Evolutionary conservation across 257 asterid genomes (phyloP), one percentile per base, ranked within the genome.

Genomic region (Solanum gandarillasii): DNA sequence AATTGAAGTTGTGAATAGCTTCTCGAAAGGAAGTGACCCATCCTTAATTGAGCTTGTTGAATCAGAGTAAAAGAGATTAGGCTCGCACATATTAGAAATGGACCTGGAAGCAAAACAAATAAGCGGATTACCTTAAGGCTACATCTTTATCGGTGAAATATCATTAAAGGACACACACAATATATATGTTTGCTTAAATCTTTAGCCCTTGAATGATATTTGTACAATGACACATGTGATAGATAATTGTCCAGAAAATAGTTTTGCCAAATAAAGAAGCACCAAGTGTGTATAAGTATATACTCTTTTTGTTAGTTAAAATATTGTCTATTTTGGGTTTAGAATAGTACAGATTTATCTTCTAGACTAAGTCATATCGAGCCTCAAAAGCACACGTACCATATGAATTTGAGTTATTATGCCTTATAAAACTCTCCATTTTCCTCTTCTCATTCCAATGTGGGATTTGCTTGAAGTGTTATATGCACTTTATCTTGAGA

Each of bases 351-450:
- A 6, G 0, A 58, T 58, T 58, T 20, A 58, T 58, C 67, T 58
- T 58, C 20, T 1, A 9, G 12, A 8, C 27, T 58, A 21, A 0
- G 1, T 23, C 27, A 18, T 21, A 35, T 74, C 10, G 4, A 35
- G 5, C 1, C 31, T 35, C 0, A 73, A 20, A 35, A 10, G 46
- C 29, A 2, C 9, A 3, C 1, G 5, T 35, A 35, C 0, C 18
- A 21, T 35, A 11, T 5, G 5, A 74, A 21, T 2, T 35, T 35
- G 29, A 74, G 14, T 20, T 10, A 5, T 20, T 21, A 5, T 35
- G 5, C 7, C 31, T 74, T 9, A 21, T 74, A 35, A 73, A 35
- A 7, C 48, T 21, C 29, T 35, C 6, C 20, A 74, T 10, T 35
- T 34, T 32, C 1, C 25, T 34, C 43, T 32, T 5, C 7, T 0